phyloP scores from a whole-genome alignment of 2,329 filamentous ascomycete species.

The Cephalotrichum gorgonifer region DNA sequence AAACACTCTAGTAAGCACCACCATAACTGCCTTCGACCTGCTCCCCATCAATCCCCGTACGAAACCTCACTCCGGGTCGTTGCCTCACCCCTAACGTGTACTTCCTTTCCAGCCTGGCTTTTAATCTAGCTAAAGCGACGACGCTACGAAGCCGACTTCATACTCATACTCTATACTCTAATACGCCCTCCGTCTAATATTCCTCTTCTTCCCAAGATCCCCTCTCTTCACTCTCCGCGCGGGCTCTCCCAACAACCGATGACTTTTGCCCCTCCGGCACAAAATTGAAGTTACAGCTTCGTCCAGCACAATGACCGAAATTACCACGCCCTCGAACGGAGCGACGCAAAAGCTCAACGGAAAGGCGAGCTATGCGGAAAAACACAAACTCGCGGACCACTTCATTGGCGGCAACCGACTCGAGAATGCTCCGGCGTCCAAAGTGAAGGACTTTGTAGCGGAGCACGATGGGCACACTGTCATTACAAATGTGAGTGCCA shows the following conservation, averaged over 20 bases:
- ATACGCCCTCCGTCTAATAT: background rate
- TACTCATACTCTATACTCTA: background rate
- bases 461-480: constrained; percentile 89
- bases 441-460: constrained; percentile 93
- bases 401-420: constrained; percentile 94
- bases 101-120: background rate
- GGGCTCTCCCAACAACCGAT: constrained; percentile 11
- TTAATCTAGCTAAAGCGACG: background rate
- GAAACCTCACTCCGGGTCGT: no score
- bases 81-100: no score
- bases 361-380: constrained; percentile 62
- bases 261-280: background rate
- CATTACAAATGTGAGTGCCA: constrained; percentile 76
- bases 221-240: background rate
- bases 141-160: background rate
- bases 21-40: no score
- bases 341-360: constrained; percentile 44
- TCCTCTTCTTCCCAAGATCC: constrained; percentile 11
- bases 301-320: constrained; percentile 36
- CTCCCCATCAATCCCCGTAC: no score
- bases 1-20: no score
- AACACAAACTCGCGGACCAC: constrained; percentile 76
- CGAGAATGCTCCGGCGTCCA: constrained; percentile 68
- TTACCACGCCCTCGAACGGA: constrained; percentile 28
- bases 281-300: constrained; percentile 12